Evolutionary conservation across 2,329 filamentous ascomycete species (phyloP), one percentile per base, ranked within the genome.

Genomic region (Amesomyces nigricolor): DNA sequence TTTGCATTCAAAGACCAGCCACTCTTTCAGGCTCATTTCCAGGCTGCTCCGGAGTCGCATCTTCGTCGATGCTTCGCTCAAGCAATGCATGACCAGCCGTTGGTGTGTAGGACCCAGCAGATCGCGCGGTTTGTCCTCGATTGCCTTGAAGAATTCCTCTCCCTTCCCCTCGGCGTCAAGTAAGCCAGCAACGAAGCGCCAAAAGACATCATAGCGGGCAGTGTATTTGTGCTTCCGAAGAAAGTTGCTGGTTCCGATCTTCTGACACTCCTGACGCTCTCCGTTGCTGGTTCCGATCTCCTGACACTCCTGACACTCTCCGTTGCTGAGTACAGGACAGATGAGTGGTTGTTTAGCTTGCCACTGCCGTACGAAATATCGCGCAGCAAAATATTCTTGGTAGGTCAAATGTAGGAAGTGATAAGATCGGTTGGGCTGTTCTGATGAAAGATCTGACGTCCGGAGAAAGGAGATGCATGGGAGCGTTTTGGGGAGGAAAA

Each of bases 371-470:
- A 66, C 65, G 58, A 74, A 73, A 58, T 73, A 73, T 22, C 57
- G 63, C 17, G 17, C 17, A 19, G 17, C 17, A 19, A 19, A 19
- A 19, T 19, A 19, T 19, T 19, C 17, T 19, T 75, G 72, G 57
- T 72, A 73, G 1, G 72, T 74, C 9, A 74, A 58, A 55, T 76
- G 73, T 26, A 75, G 26, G 46, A 76, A 75, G 55, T 75, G 68
- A 51, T 73, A 74, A 22, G 37, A 66, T 54, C 50, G 60, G 19
- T 62, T 32, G n/a, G 53, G 8, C 4, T 51, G 22, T 2, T 64
- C 22, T 50, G 53, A 26, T 16, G 57, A 63, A 6, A 53, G 17
- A 45, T 70, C 66, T 38, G 71, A 71, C 2, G 67, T 66, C 2
- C 70, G 68, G 5, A 73, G 57, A 61, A 73, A 73, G 8, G 73